Percentiles rank a stretch among this genome's conserved stretches.
Conservation (phyloP, 2,329 filamentous ascomycete species). For the Chaetomiaceae sp. region DNA sequence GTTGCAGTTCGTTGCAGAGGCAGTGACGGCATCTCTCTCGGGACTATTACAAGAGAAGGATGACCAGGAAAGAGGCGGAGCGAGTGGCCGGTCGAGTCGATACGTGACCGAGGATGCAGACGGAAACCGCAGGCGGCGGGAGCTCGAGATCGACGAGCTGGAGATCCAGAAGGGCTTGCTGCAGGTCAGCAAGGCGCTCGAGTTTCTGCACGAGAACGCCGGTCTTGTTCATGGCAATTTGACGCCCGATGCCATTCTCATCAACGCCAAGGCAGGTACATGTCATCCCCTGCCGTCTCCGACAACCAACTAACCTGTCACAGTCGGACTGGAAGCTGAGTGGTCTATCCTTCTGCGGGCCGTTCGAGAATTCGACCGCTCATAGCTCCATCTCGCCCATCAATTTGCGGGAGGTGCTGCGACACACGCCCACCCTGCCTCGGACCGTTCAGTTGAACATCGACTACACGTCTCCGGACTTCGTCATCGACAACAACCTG, state of each 20-base stretch:
- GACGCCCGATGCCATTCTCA: conserved; percentile 86
- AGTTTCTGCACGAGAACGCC: conserved; percentile 93
- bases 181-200: conserved; percentile 88
- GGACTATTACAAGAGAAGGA: conserved; percentile 83
- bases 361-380: conserved; percentile 69
- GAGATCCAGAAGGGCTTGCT: conserved; percentile 96
- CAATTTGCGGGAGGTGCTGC: conserved; percentile 75
- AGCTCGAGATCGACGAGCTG: conserved; percentile 91
- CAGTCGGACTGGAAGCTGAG: conserved; percentile 98
- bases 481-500: conserved; percentile 85
- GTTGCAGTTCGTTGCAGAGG: conserved; percentile 92
- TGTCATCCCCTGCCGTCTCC: neutral
- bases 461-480: conserved; percentile 92
- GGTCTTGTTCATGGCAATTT: conserved; percentile 91
- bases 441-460: conserved; percentile 80
- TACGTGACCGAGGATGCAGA: conserved; percentile 78
- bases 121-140: conserved; percentile 66
- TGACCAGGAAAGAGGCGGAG: conserved; percentile 69
- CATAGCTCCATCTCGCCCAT: conserved; percentile 74
- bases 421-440: conserved; percentile 80
- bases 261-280: conserved; percentile 76
- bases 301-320: conserved; percentile 28
- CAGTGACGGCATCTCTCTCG: conserved; percentile 82
- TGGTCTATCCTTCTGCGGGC: conserved; percentile 84
- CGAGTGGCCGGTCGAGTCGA: conserved; percentile 68